Conservation (phyloP, 164 flowering plant genomes). For the Sedum album region DNA sequence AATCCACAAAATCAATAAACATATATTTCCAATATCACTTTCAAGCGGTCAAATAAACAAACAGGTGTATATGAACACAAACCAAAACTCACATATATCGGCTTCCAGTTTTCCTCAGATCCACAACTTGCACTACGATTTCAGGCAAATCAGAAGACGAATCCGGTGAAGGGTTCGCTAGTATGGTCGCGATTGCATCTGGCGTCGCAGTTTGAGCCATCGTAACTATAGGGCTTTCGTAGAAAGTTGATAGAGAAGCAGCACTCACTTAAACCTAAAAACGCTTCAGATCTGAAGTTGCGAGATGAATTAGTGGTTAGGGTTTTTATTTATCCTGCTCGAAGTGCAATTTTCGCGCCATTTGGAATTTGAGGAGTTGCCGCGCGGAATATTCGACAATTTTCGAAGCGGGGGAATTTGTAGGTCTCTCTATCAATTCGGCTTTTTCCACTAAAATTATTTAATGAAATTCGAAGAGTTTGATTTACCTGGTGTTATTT, state of each 20-base stretch:
- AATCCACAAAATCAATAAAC: not conserved
- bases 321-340: no score
- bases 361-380: not conserved
- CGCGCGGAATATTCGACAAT: no score
- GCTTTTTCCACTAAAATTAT: no score
- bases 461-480: no score
- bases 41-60: not conserved
- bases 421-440: no score
- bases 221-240: not conserved
- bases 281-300: no score
- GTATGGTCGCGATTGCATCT: constrained; percentile 55
- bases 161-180: constrained; percentile 67
- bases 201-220: constrained; percentile 51
- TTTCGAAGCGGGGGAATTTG: not conserved
- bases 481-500: no score
- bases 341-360: no score
- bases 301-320: no score
- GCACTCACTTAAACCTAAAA: no score
- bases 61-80: not conserved
- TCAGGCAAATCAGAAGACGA: constrained; percentile 37
- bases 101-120: not conserved
- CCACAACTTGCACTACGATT: not conserved
- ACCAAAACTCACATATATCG: not conserved
- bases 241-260: no score
- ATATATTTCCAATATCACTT: not conserved